phyloP scores from a whole-genome alignment of 2,329 filamentous ascomycete species.

The Aspergillus sp. region DNA sequence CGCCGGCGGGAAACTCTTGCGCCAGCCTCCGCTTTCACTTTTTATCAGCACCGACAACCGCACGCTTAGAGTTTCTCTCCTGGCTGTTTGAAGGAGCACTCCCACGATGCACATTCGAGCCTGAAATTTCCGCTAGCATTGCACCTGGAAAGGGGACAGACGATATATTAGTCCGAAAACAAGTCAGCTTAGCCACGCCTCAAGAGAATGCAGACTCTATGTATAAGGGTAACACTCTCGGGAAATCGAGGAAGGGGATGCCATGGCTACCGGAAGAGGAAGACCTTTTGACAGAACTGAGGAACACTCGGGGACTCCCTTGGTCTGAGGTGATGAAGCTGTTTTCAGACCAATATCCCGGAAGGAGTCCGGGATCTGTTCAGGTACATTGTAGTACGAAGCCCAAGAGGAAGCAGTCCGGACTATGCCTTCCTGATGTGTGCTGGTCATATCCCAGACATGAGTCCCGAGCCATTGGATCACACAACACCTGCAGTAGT shows the following conservation, averaged over 20 bases:
- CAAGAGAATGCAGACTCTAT: no score
- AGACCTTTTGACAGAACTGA: conserved; percentile 7
- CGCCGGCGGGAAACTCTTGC: not conserved
- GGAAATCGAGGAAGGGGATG: no score
- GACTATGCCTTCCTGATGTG: no score
- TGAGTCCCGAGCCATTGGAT: no score
- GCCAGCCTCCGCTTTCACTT: not conserved
- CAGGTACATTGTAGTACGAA: conserved; percentile 10
- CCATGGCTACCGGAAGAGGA: not conserved
- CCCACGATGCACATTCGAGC: no score
- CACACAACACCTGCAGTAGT: no score
- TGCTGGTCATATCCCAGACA: no score
- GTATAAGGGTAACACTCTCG: not conserved
- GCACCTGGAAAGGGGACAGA: no score
- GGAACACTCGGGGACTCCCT: not conserved
- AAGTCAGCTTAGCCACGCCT: no score
- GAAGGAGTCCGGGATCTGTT: conserved; percentile 9
- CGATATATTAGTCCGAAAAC: no score
- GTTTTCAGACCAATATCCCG: conserved; percentile 9
- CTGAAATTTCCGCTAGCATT: no score
- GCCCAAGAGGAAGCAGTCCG: conserved; percentile 9
- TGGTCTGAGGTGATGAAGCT: conserved; percentile 8
- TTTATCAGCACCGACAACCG: not conserved
- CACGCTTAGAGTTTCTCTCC: not conserved
- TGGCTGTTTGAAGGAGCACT: not conserved